Evolutionary conservation across 169 alveolate species (phyloP), one percentile per base, ranked within the genome.

Genomic region (Cyclospora cayetanensis): DNA sequence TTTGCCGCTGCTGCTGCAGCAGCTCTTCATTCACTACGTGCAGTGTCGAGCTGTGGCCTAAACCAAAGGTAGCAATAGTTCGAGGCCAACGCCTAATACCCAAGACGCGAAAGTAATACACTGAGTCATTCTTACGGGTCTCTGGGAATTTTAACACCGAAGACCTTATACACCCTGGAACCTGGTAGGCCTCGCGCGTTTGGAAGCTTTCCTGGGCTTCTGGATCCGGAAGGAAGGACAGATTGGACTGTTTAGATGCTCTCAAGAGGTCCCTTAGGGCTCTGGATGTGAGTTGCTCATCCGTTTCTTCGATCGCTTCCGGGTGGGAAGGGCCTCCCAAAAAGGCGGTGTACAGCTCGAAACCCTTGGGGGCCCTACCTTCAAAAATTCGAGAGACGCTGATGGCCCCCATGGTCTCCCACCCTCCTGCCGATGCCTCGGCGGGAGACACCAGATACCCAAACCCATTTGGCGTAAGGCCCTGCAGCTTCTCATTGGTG

Each of bases 361-460:
- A 5, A 34, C 55, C 83, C 11, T 37, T 18, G 53, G 83, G 83
- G 15, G 35, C 85, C 34, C 92, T 34, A 5, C 74, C 92, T 15
- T 39, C 5, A 66, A 86, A 86, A 35, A 86, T 27, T 29, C 76
- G 70, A 9, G 92, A 86, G 55, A 50, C 82, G 41, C 76, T 31
- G 18, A 86, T 43, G 55, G 76, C 83, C 42, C 92, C 92, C 68
- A 86, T 27, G 2, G 92, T 42, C 52, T 35, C 42, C 92, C 92
- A 86, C 4, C 55, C 43, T 2, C 15, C 34, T 27, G 25, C 31
- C 34, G 3, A 11, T 1, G 84, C 52, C 72, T 86, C 92, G 12
- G 12, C 29, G 20, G 31, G 43, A 42, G 92, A 52, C 39, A 86
- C 68, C 15, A 86, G 37, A 18, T 20, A 86, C 20, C 92, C 92